Base-by-base conservation (phyloP, 441 rosid genomes). In the Metrosideros polymorpha region DNA sequence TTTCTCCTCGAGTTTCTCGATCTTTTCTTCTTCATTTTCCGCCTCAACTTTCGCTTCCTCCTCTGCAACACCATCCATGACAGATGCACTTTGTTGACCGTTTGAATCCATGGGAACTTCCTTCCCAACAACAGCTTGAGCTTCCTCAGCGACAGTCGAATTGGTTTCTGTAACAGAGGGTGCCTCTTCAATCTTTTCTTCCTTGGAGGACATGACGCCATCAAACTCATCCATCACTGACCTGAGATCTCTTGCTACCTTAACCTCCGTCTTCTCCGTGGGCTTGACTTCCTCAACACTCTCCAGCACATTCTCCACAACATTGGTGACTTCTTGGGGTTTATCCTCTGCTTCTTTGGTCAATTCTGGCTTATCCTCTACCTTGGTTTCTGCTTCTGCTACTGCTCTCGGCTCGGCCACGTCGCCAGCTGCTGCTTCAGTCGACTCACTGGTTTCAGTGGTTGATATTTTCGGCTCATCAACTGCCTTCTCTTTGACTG, bases 1-100 rank as follows among this genome's bases (percentile, higher is more conserved):
- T 52, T 51, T 63, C n/a, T 55, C 85, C 32, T 86, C 85, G 35
- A 51, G 17, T 86, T 85, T 89, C n/a, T 85, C 88, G 9, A 82
- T 76, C 30, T 86, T 87, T 86, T 90, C 92, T 50, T 84, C 83
- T 59, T 86, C 85, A 45, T 32, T 59, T 86, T 75, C 84, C 22
- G 42, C 57, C 57, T 59, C 86, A 61, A 76, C 86, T 84, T 84
- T 7, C 49, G 51, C 82, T 76, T 84, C 86, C 29, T 83, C 84
- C 85, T 56, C 87, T 10, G 42, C 42, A 4, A 76, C 57, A 25
- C 66, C 53, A 82, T 82, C 47, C 79, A 22, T 47, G 39, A 39
- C 79, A 71, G 79, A 43, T 71, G n/a, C 49, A 24, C 47, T 71
- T 71, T 71, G 79, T 71, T 39, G 79, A 71, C 79, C 79, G 4